These are phyloP conservation scores for Petunia hybrid DNA, from an alignment of 305 asterid genomes.

Conservation along the genomic window DNA sequence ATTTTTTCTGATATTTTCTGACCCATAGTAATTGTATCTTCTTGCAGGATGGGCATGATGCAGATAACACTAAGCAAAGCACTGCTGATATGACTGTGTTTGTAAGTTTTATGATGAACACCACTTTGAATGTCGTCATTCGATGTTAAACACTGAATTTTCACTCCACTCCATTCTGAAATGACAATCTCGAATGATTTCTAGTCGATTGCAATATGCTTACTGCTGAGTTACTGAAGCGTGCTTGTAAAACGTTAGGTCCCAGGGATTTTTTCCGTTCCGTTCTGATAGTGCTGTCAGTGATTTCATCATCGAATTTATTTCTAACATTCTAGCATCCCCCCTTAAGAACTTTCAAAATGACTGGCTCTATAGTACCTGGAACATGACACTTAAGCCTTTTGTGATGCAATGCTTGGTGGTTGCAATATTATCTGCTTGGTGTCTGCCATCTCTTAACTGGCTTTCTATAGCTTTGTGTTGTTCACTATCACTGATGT, in stretches of 20 bases:
- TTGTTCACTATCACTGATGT: not conserved
- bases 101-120: constrained; percentile 52
- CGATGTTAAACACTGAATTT: not conserved
- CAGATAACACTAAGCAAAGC: constrained; percentile 72
- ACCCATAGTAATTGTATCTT: constrained; percentile 23
- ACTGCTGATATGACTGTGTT: constrained; percentile 91
- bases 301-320: constrained; percentile 13
- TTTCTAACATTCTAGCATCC: not conserved
- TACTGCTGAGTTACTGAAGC: not conserved
- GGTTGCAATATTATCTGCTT: not conserved
- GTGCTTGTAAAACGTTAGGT: not conserved
- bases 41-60: constrained; percentile 88
- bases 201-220: not conserved
- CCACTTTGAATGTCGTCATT: not conserved
- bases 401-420: constrained; percentile 1
- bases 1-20: constrained; percentile 14
- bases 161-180: not conserved
- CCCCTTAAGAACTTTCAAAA: not conserved
- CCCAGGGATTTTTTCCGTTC: constrained; percentile 14
- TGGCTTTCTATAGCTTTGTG: not conserved
- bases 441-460: not conserved
- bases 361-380: not conserved
- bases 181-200: not conserved
- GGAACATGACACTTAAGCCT: not conserved
- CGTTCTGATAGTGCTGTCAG: not conserved